Evolutionary conservation across 2,329 filamentous ascomycete species (phyloP), one percentile per base, ranked within the genome.

Genomic region (Aspergillus sp.): DNA sequence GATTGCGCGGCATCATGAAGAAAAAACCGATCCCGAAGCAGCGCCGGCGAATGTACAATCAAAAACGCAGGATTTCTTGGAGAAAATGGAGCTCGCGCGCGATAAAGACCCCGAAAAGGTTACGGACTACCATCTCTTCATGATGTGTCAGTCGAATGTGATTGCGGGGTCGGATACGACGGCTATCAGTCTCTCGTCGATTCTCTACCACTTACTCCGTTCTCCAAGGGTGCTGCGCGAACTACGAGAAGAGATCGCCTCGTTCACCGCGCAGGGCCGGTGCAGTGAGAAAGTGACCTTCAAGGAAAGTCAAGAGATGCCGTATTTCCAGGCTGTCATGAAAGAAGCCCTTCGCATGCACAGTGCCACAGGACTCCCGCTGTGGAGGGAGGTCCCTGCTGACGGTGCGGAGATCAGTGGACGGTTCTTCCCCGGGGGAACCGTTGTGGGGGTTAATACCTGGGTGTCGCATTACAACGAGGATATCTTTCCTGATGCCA

Each of bases 341-440:
- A 77, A 77, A 44, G 77, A 80, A 55, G 71, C 73, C 0, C 57
- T 79, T 12, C 70, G 78, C 9, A 60, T 80, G 19, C 72, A 77
- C 43, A 68, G 76, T 1, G 71, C 74, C 0, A 69, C 70, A 0
- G 75, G 73, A 3, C 58, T 78, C 7, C 71, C 74, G 3, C 58
- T 79, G n/a, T 72, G 73, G 56, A 67, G 77, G 4, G 63, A 70
- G 0, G 74, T 78, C 0, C 73, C 75, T 0, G 47, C 64, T 2
- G 69, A 64, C 0, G 76, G 77, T 0, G 62, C 64, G 0, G 64
- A 67, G 4, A 63, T 79, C 4, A 63, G 63, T 1, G 64, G 66
- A 38, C 64, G 59, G 5, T 68, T 63, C 47, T 70, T 75, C 45
- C 67, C 73, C 0, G 62, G 58, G 28, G 71, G 73, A 1, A 62